These are phyloP conservation scores for Aegilops longissima DNA, from an alignment of 176 grass and related monocot species.

Conservation along the genomic window DNA sequence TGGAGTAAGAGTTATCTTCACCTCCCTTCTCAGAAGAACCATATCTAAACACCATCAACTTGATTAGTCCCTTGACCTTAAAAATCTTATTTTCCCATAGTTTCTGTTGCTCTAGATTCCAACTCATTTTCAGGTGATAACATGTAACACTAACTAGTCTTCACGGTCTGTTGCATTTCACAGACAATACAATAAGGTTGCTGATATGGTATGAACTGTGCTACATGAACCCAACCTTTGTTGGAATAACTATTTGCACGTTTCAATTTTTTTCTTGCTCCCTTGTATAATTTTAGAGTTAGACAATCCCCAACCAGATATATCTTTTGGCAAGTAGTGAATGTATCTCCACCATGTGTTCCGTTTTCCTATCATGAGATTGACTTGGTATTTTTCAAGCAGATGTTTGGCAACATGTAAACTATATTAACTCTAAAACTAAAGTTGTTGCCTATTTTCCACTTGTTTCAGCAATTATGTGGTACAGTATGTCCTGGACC, in stretches of 20 bases:
- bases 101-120: neutral
- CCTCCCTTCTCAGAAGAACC: neutral
- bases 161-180: neutral
- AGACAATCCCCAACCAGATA: neutral
- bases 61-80: neutral
- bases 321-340: constrained; percentile 1
- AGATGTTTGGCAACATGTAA: neutral
- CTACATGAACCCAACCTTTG: neutral
- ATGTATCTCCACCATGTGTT: neutral
- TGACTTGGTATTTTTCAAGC: neutral
- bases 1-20: neutral
- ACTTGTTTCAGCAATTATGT: constrained; percentile 78
- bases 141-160: neutral
- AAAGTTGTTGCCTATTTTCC: neutral
- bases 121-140: neutral
- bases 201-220: neutral
- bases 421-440: neutral
- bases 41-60: neutral
- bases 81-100: neutral
- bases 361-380: neutral
- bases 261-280: neutral
- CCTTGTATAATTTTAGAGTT: neutral
- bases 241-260: neutral
- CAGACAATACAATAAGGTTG: neutral
- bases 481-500: constrained; percentile 68